Conservation (phyloP, 768 basidiomycete genomes). For the Rhodosporidiobolus sp. region DNA sequence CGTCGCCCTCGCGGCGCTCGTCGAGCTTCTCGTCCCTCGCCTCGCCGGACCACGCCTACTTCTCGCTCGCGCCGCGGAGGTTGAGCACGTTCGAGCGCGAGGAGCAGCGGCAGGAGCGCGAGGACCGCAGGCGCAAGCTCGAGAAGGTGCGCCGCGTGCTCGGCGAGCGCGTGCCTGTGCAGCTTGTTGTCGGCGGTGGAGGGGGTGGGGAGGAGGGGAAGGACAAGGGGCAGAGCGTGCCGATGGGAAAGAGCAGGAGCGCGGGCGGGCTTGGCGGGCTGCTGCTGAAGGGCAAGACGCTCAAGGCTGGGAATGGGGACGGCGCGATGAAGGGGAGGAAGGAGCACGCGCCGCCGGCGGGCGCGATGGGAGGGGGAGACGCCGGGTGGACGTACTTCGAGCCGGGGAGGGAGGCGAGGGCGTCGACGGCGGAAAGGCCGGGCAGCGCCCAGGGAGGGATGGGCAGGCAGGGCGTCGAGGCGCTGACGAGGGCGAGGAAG, state of each 20-base stretch:
- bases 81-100: neutral
- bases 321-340: neutral
- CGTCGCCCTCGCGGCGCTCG: conserved; percentile 6
- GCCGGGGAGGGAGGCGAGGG: neutral
- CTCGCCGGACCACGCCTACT: neutral
- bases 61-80: neutral
- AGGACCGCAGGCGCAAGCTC: conserved; percentile 30
- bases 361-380: neutral
- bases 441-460: neutral
- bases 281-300: neutral
- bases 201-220: neutral
- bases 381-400: neutral
- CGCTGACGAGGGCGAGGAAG: conserved; percentile 35
- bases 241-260: neutral
- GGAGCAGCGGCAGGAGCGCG: conserved; percentile 6
- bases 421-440: too few species aligned
- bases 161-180: conserved; percentile 31
- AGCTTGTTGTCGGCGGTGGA: conserved; percentile 8
- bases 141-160: conserved; percentile 32
- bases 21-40: neutral
- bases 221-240: neutral
- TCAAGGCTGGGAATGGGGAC: neutral
- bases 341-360: neutral
- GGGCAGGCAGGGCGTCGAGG: conserved; percentile 4
- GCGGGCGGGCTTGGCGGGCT: conserved; percentile 1